A percentile compares a stretch with the other conserved stretches of the same genome.
Evolutionary conservation across 345 rosid genomes (phyloP).

Genomic region (Aquilaria malaccensis): DNA sequence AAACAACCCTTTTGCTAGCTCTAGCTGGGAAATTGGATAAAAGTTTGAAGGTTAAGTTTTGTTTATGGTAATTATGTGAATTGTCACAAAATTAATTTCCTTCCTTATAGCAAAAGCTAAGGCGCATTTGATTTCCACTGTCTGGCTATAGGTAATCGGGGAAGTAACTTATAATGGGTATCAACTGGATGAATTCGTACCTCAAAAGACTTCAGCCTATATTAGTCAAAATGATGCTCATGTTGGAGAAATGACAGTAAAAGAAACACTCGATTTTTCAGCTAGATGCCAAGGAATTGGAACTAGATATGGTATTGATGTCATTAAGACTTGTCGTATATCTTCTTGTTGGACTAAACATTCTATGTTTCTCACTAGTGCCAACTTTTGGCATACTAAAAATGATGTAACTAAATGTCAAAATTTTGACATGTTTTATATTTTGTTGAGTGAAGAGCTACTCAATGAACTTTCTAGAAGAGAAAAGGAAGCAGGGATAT

Average conservation of each 20-base stretch:
- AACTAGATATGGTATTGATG: conserved; percentile 52
- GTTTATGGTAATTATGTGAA: not conserved
- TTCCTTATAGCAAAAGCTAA: too few relatives aligned
- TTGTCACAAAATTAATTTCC: not conserved
- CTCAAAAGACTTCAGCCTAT: conserved; percentile 71
- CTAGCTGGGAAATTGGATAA: conserved; percentile 68
- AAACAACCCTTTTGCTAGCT: conserved; percentile 68
- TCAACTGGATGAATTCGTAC: conserved; percentile 55
- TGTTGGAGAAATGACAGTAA: conserved; percentile 76
- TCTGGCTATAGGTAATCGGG: conserved; percentile 38
- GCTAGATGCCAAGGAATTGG: conserved; percentile 86
- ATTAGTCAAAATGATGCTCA: conserved; percentile 82
- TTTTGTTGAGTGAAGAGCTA: conserved; percentile 32
- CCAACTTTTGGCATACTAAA: too few relatives aligned
- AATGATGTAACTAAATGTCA: too few relatives aligned
- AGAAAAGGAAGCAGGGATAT: conserved; percentile 73
- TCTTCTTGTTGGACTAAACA: not conserved
- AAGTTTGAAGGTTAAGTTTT: conserved; percentile 28
- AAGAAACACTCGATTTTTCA: conserved; percentile 80
- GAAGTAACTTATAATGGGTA: conserved; percentile 63
- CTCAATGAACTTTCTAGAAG: conserved; percentile 70
- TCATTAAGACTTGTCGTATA: not conserved
- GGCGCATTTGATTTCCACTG: not conserved
- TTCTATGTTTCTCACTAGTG: too few relatives aligned
- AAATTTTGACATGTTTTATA: too few relatives aligned